Percentiles rank a stretch among this genome's conserved stretches.
Conservation (phyloP, 805 yeast genomes). For the Lipomyces starkeyi region DNA sequence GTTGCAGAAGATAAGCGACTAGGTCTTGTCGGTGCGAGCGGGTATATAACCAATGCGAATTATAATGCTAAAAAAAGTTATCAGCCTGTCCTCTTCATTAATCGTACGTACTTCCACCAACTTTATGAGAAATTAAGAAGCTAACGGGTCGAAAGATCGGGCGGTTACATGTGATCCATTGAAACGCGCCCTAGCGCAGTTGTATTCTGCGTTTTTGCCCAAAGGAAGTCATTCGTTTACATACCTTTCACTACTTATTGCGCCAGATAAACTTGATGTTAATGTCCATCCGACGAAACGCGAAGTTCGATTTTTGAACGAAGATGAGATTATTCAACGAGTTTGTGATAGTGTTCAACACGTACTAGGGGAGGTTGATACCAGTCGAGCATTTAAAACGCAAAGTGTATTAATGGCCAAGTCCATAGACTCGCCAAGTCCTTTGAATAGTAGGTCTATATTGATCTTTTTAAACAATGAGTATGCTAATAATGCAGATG, state of each 20-base stretch:
- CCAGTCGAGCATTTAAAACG: slow-evolving; percentile 69
- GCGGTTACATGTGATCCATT: slow-evolving; percentile 84
- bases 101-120: slow-evolving; percentile 46
- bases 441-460: neutral
- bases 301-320: slow-evolving; percentile 84
- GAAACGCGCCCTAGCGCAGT: slow-evolving; percentile 65
- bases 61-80: slow-evolving; percentile 68
- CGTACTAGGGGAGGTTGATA: slow-evolving; percentile 62
- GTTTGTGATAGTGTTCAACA: slow-evolving; percentile 59
- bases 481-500: neutral
- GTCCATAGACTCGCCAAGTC: neutral
- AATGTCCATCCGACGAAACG: slow-evolving; percentile 95
- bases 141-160: slow-evolving; percentile 50
- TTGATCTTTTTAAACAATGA: neutral
- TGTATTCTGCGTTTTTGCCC: slow-evolving; percentile 72
- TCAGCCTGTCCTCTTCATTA: slow-evolving; percentile 81
- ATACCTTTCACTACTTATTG: slow-evolving; percentile 70
- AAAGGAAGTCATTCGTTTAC: slow-evolving; percentile 79
- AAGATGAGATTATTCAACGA: slow-evolving; percentile 79
- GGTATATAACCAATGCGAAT: slow-evolving; percentile 73
- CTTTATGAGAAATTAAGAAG: neutral
- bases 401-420: slow-evolving; percentile 58
- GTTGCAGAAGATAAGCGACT: slow-evolving; percentile 46
- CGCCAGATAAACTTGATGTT: slow-evolving; percentile 80
- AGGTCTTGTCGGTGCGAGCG: slow-evolving; percentile 62